These are phyloP conservation scores for Isatis lusitanica DNA, from an alignment of 441 rosid genomes.

Conservation along the genomic window DNA sequence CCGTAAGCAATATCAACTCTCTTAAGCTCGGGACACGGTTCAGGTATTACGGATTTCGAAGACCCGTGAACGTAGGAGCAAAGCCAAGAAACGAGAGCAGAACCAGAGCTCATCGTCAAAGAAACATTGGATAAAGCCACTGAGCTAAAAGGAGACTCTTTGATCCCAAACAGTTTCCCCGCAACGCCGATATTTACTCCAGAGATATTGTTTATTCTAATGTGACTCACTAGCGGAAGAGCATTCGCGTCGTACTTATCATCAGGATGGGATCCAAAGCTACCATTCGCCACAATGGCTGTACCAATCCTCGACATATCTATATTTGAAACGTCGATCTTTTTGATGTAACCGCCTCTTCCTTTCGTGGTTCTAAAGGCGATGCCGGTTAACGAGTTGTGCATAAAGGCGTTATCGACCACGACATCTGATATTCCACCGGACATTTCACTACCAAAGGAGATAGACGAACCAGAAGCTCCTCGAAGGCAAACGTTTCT, in stretches of 20 bases:
- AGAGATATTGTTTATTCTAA: conserved; percentile 37
- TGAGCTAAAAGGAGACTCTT: conserved; percentile 44
- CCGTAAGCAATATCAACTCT: conserved; percentile 14
- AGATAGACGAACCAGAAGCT: conserved; percentile 41
- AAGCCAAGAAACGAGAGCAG: conserved; percentile 33
- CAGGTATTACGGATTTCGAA: conserved; percentile 38
- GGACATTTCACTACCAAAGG: conserved; percentile 52
- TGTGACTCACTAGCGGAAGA: conserved; percentile 38
- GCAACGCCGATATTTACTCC: conserved; percentile 42
- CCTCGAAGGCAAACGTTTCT: conserved; percentile 36
- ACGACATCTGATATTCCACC: conserved; percentile 46
- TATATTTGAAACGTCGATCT: conserved; percentile 41
- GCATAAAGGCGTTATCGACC: conserved; percentile 30
- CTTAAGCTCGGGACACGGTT: conserved; percentile 45
- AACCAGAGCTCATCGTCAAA: conserved; percentile 33
- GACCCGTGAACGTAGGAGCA: conserved; percentile 43
- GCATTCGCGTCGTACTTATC: conserved; percentile 39
- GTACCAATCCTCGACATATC: conserved; percentile 32
- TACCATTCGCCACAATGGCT: conserved; percentile 42
- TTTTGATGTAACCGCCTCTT: conserved; percentile 48
- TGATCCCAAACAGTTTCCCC: conserved; percentile 40
- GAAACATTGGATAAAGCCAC: conserved; percentile 40
- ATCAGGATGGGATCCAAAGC: conserved; percentile 47
- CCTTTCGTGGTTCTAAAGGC: conserved; percentile 46
- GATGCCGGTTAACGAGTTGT: conserved; percentile 37